These are phyloP conservation scores for Tylopilus vinaceipallidus DNA, from an alignment of 768 basidiomycete species.

Conservation along the genomic window DNA sequence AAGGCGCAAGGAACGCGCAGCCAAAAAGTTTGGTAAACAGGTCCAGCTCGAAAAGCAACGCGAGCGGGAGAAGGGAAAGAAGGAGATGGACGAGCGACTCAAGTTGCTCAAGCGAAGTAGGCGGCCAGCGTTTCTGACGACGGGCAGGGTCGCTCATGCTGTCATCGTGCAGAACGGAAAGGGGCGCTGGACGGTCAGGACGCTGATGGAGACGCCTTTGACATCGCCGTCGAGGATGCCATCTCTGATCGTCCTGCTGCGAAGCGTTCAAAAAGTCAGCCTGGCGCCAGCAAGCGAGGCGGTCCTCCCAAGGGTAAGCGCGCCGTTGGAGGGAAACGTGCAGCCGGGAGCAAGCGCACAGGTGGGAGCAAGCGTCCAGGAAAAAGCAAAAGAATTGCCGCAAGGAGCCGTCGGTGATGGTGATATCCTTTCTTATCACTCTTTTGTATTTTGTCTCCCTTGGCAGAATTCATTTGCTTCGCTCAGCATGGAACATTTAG, in stretches of 20 bases:
- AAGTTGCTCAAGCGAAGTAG: constrained; percentile 89
- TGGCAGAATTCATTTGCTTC: too few species aligned
- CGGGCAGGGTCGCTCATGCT: neutral
- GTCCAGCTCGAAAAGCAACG: constrained; percentile 94
- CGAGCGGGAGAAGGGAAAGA: constrained; percentile 85
- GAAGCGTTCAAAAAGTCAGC: constrained; percentile 43
- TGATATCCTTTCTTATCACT: constrained; percentile 13
- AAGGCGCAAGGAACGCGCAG: constrained; percentile 86
- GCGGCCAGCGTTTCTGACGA: neutral
- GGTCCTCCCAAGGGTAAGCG: constrained; percentile 41
- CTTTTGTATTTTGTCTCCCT: constrained; percentile 3
- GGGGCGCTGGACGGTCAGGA: constrained; percentile 70
- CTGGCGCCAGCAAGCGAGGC: constrained; percentile 31
- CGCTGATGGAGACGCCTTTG: constrained; percentile 63
- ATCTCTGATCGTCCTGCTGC: constrained; percentile 67
- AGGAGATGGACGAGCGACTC: constrained; percentile 85
- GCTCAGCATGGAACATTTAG: neutral
- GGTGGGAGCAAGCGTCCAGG: constrained; percentile 52
- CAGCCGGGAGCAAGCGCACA: constrained; percentile 17
- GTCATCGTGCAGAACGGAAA: constrained; percentile 63
- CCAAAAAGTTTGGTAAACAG: constrained; percentile 98
- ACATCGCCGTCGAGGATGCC: constrained; percentile 88
- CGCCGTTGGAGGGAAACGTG: constrained; percentile 28
- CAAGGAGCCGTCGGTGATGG: constrained; percentile 32
- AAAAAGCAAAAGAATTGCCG: constrained; percentile 52